A percentile compares a stretch with the other conserved stretches of the same genome.
These are phyloP conservation scores for Colletotrichum liaoningense DNA, from an alignment of 2,329 filamentous ascomycete species.

Conservation along the genomic window DNA sequence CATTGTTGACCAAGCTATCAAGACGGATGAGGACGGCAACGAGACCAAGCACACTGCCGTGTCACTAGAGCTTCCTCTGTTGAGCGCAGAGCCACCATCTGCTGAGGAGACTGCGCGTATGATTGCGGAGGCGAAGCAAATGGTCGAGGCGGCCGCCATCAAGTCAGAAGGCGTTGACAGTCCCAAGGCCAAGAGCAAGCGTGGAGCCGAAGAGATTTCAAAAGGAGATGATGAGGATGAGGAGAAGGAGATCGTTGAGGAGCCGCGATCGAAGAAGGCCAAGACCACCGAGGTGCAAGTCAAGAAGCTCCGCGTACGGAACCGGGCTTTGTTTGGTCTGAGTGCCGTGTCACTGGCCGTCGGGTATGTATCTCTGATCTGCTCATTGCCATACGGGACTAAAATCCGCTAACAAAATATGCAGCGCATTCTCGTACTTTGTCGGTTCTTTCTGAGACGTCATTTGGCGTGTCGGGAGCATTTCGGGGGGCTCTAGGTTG, in stretches of 20 bases:
- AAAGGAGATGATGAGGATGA: slow-evolving; percentile 70
- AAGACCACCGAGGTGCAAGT: slow-evolving; percentile 81
- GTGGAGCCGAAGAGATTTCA: slow-evolving; percentile 79
- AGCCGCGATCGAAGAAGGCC: slow-evolving; percentile 76
- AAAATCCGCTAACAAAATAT: slow-evolving; percentile 28
- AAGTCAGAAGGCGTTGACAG: slow-evolving; percentile 44
- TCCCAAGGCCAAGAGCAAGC: slow-evolving; percentile 67
- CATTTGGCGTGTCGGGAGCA: background rate
- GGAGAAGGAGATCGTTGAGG: slow-evolving; percentile 56
- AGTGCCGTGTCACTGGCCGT: slow-evolving; percentile 83
- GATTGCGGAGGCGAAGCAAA: slow-evolving; percentile 87
- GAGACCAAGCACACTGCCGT: slow-evolving; percentile 80
- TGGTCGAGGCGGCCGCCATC: slow-evolving; percentile 78
- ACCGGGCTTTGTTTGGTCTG: slow-evolving; percentile 86
- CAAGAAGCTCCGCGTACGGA: slow-evolving; percentile 87
- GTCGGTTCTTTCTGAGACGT: slow-evolving; percentile 59
- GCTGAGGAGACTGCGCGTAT: slow-evolving; percentile 84
- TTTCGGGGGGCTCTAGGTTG: background rate
- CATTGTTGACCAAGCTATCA: slow-evolving; percentile 74
- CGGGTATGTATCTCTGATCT: slow-evolving; percentile 66
- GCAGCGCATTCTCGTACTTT: slow-evolving; percentile 61
- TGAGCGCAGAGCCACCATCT: slow-evolving; percentile 72
- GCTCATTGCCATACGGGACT: background rate
- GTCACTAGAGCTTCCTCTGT: slow-evolving; percentile 78
- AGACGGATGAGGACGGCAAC: slow-evolving; percentile 64